phyloP scores from a whole-genome alignment of 352 stramenopile species.

The Elongisporangium prolatum region DNA sequence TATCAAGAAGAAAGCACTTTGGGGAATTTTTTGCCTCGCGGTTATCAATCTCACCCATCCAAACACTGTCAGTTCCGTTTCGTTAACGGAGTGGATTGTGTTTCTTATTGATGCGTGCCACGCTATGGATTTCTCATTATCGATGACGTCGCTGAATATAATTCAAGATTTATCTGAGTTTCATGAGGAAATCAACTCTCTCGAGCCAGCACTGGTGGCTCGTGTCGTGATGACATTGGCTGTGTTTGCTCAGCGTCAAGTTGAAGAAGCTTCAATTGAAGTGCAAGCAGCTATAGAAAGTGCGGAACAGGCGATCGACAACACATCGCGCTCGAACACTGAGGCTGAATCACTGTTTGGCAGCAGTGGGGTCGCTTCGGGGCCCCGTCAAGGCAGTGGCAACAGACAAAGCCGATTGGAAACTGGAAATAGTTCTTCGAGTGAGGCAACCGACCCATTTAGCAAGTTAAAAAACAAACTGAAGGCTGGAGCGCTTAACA shows the following conservation, averaged over 20 bases:
- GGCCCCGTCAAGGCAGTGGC: constrained; percentile 37
- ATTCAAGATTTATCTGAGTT: constrained; percentile 78
- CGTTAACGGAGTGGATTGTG: constrained; percentile 74
- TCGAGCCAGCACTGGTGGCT: constrained; percentile 63
- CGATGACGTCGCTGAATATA: constrained; percentile 71
- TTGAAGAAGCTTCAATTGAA: constrained; percentile 85
- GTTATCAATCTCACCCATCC: constrained; percentile 53
- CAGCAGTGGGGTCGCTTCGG: constrained; percentile 10
- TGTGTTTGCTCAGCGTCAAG: constrained; percentile 82
- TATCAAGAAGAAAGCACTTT: constrained; percentile 80
- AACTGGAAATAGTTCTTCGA: constrained; percentile 12
- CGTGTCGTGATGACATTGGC: constrained; percentile 86
- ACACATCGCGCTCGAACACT: constrained; percentile 5
- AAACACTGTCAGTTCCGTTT: constrained; percentile 26
- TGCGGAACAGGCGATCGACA: constrained; percentile 11
- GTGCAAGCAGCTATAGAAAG: constrained; percentile 77
- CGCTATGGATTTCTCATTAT: constrained; percentile 66
- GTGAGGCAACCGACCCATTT: constrained; percentile 42
- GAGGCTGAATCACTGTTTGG: constrained; percentile 21
- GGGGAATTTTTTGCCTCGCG: constrained; percentile 72
- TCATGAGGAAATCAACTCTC: constrained; percentile 58
- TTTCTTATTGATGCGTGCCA: constrained; percentile 80
- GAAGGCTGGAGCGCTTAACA: constrained; percentile 17
- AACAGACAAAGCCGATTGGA: constrained; percentile 44
- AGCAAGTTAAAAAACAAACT: constrained; percentile 77